Conservation (phyloP, 2,329 filamentous ascomycete genomes). For the Cryphonectria carpinicola region DNA sequence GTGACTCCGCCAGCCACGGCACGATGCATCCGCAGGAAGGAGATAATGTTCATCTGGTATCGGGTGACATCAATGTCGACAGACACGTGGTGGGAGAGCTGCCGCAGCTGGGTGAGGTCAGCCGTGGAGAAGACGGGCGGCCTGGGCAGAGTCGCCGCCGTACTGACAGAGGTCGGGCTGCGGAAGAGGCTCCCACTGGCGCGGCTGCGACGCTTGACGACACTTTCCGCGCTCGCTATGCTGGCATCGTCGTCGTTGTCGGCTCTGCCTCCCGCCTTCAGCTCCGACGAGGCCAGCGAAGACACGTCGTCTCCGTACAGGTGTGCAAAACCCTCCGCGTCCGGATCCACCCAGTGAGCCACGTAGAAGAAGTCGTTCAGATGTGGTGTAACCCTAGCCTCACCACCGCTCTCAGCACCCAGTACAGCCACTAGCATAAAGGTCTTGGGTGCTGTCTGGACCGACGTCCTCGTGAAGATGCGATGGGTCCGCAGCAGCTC, state of each 20-base stretch:
- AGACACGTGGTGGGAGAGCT: slow-evolving; percentile 60
- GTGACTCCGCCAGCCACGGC: slow-evolving; percentile 80
- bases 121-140: slow-evolving; percentile 38
- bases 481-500: slow-evolving; percentile 80
- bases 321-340: slow-evolving; percentile 73
- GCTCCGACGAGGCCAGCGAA: slow-evolving; percentile 30
- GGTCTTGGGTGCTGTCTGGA: slow-evolving; percentile 73
- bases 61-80: slow-evolving; percentile 77
- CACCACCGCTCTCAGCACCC: slow-evolving; percentile 49
- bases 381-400: slow-evolving; percentile 57
- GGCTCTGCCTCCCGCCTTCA: slow-evolving; percentile 36
- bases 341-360: slow-evolving; percentile 78
- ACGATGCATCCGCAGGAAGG: slow-evolving; percentile 86
- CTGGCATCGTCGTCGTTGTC: slow-evolving; percentile 29
- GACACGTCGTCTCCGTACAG: slow-evolving; percentile 62
- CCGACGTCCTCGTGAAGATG: slow-evolving; percentile 74
- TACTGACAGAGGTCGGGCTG: slow-evolving; percentile 15
- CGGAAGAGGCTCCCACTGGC: slow-evolving; percentile 7
- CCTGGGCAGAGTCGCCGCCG: not conserved
- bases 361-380: slow-evolving; percentile 86
- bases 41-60: slow-evolving; percentile 85
- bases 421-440: slow-evolving; percentile 84
- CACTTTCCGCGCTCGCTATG: slow-evolving; percentile 45
- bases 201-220: slow-evolving; percentile 43
- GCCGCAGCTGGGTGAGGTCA: slow-evolving; percentile 63